These are phyloP conservation scores for Huntiella decipiens DNA, from an alignment of 2,329 filamentous ascomycete genomes.

Conservation along the genomic window DNA sequence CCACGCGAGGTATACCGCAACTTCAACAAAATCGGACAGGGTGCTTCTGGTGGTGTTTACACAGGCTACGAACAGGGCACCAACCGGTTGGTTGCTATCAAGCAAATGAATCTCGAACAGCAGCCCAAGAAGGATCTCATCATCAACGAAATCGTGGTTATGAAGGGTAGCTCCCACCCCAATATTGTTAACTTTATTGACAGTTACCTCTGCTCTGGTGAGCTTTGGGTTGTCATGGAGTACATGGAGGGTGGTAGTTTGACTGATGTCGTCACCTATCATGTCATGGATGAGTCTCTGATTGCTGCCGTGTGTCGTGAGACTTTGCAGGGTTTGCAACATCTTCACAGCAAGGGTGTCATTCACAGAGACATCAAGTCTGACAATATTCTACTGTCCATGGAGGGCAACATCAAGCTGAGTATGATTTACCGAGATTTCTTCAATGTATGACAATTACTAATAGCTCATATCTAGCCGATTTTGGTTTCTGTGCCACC, in stretches of 20 bases:
- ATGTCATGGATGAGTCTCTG: slow-evolving; percentile 96
- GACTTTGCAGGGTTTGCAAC: slow-evolving; percentile 78
- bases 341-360: slow-evolving; percentile 91
- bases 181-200: slow-evolving; percentile 99
- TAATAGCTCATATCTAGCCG: slow-evolving; percentile 40
- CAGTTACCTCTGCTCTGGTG: slow-evolving; percentile 74
- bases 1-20: slow-evolving; percentile 73
- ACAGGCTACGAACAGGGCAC: slow-evolving; percentile 71
- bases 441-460: background rate
- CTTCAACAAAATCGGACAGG: slow-evolving; percentile 90
- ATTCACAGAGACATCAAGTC: slow-evolving; percentile 99
- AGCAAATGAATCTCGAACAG: slow-evolving; percentile 98
- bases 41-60: slow-evolving; percentile 87
- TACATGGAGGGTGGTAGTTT: slow-evolving; percentile 98
- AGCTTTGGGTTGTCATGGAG: slow-evolving; percentile 98
- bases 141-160: slow-evolving; percentile 96
- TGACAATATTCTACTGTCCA: slow-evolving; percentile 84
- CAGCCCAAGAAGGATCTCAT: slow-evolving; percentile 98
- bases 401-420: slow-evolving; percentile 92
- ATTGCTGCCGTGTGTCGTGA: slow-evolving; percentile 92
- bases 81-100: slow-evolving; percentile 87
- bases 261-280: slow-evolving; percentile 96
- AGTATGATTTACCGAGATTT: slow-evolving; percentile 38
- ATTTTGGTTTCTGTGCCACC: slow-evolving; percentile 97
- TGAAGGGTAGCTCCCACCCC: slow-evolving; percentile 96